phyloP scores from a whole-genome alignment of 768 basidiomycete genomes.

The Boletus eberwhitei region DNA sequence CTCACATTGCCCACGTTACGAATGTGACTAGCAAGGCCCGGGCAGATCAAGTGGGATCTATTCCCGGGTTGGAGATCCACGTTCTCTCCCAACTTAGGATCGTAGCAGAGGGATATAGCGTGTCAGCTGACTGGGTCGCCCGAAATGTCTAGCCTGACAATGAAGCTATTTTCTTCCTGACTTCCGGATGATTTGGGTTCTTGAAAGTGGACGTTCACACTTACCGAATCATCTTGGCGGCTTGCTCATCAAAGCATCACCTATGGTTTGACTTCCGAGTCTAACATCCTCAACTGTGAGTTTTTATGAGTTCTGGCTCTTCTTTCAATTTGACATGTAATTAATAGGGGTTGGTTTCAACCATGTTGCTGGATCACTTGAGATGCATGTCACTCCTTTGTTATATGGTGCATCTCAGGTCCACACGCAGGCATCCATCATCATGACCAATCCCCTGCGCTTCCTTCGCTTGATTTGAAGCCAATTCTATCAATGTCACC shows the following conservation, averaged over 20 bases:
- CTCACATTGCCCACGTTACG: conserved; percentile 21
- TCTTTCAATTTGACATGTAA: neutral
- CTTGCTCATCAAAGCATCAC: conserved; percentile 30
- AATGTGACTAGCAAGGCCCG: conserved; percentile 18
- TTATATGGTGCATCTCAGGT: conserved; percentile 25
- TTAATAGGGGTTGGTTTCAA: conserved; percentile 38
- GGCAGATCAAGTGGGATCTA: conserved; percentile 21
- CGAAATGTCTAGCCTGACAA: conserved; percentile 19
- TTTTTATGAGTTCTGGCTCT: neutral
- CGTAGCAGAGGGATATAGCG: conserved; percentile 13
- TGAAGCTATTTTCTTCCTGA: conserved; percentile 32
- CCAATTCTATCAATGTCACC: conserved; percentile 29
- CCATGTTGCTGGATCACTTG: conserved; percentile 41
- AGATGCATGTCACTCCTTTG: conserved; percentile 36
- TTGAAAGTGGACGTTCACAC: conserved; percentile 38
- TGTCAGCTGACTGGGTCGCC: conserved; percentile 10
- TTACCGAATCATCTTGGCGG: conserved; percentile 35
- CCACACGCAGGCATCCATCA: conserved; percentile 12
- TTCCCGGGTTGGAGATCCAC: conserved; percentile 22
- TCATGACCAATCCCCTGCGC: conserved; percentile 14
- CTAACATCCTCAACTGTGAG: conserved; percentile 37
- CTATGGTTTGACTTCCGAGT: conserved; percentile 29
- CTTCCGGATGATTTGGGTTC: conserved; percentile 41
- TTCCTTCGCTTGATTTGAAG: conserved; percentile 30
- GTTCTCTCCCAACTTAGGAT: conserved; percentile 23